Conservation (phyloP, 768 basidiomycete genomes). For the Mycena vitilis region DNA sequence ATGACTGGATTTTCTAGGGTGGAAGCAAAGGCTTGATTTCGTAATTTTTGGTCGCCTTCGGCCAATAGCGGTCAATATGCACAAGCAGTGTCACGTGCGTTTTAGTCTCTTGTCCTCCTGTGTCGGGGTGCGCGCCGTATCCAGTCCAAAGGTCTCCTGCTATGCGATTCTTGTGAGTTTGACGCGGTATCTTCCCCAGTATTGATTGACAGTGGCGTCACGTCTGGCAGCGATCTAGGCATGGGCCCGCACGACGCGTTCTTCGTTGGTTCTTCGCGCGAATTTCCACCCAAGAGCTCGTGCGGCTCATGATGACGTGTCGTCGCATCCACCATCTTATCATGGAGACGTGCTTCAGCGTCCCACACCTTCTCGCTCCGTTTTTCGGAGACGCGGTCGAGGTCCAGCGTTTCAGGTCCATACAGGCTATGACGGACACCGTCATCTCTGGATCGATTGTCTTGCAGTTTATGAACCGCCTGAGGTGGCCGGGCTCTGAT, state of each 20-base stretch:
- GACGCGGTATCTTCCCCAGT: too few relatives aligned
- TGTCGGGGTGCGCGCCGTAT: neutral
- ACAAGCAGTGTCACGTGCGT: too few relatives aligned
- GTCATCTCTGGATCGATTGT: constrained; percentile 67
- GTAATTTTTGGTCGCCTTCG: too few relatives aligned
- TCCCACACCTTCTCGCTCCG: constrained; percentile 9
- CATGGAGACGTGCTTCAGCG: constrained; percentile 9
- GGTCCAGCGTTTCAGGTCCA: constrained; percentile 49
- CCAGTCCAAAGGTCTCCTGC: neutral
- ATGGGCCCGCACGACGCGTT: constrained; percentile 23
- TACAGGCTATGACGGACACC: constrained; percentile 56
- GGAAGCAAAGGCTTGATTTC: neutral
- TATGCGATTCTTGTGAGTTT: too few relatives aligned
- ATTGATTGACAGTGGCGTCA: too few relatives aligned
- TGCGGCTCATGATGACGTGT: constrained; percentile 7
- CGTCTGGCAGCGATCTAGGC: neutral
- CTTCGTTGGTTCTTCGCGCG: too few relatives aligned
- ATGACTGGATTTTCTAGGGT: neutral
- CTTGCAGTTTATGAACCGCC: constrained; percentile 62
- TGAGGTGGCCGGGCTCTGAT: constrained; percentile 58
- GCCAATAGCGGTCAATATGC: too few relatives aligned
- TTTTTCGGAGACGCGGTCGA: constrained; percentile 25
- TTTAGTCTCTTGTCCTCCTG: too few relatives aligned
- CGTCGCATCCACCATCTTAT: constrained; percentile 5
- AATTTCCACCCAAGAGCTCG: constrained; percentile 1